Evolutionary conservation across 805 yeast genomes (phyloP), one percentile per base, ranked within the genome.

Genomic region (Candida morakotiae): DNA sequence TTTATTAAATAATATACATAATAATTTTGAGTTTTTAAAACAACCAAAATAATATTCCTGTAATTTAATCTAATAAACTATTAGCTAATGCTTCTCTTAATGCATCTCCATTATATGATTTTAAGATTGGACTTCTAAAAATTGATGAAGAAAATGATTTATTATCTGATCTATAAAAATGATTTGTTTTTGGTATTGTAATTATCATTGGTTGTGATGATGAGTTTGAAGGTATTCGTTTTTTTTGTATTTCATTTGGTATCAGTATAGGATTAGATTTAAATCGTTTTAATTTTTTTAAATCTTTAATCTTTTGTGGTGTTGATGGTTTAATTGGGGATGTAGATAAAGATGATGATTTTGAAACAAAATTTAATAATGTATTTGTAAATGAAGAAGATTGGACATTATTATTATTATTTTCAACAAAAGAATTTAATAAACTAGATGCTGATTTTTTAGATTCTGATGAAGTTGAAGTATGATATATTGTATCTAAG

Each of bases 21-120:
- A 20, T 14, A 32, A 15, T 17, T 16, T 26, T 35, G 35, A 27
- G 30, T 28, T 24, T 17, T 20, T 11, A 9, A 14, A 31, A 31
- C 34, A 9, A 22, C 20, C 13, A 20, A 13, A 20, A 15, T n/a
- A n/a, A n/a, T n/a, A n/a, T n/a, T n/a, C n/a, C n/a, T n/a, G n/a
- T n/a, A 5, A 9, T 18, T 15, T 33, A 44, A 15, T 43, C 44
- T 25, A 45, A 16, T 21, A 43, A 31, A 37, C 51, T 51, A 27
- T 37, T 55, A 31, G 46, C 36, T 21, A 73, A 52, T 2, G 79
- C 79, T 27, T 73, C 78, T 39, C 64, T 51, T 14, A 73, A 49
- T 1, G 75, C 71, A n/a, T 65, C 60, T 45, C 65, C 74, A 41
- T 76, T 73, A 20, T 74, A 64, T 31, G 68, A 57, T 9, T 69